Evolutionary conservation across 129 eudicot genomes (phyloP).

Genomic region (Saussurea involucrata): DNA sequence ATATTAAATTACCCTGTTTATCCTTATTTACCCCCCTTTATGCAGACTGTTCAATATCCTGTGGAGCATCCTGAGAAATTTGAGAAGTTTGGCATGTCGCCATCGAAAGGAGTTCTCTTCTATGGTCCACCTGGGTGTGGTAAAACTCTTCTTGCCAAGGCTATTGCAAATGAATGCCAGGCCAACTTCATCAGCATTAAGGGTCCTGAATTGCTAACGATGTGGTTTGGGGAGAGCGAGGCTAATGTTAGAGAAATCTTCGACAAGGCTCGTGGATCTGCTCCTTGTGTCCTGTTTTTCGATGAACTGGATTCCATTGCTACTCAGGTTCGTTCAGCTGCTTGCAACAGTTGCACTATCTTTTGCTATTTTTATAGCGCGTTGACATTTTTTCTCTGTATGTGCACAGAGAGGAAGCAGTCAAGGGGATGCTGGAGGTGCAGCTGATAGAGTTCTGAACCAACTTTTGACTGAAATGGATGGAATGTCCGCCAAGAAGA

Average conservation of each 20-base stretch:
- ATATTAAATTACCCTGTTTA: background rate
- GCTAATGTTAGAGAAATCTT: conserved; percentile 66
- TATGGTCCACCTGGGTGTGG: conserved; percentile 99
- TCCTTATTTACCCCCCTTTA: background rate
- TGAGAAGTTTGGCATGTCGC: conserved; percentile 78
- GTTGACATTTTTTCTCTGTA: background rate
- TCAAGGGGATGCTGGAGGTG: conserved; percentile 95
- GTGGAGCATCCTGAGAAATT: conserved; percentile 97
- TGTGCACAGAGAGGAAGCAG: conserved; percentile 66
- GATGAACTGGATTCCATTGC: conserved; percentile 77
- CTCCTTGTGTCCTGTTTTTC: conserved; percentile 76
- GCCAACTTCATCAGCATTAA: conserved; percentile 74
- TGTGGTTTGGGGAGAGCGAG: conserved; percentile 82
- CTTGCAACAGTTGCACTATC: background rate
- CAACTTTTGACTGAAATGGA: conserved; percentile 96
- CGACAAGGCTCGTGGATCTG: conserved; percentile 64
- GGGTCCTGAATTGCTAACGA: conserved; percentile 60
- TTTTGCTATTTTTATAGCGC: background rate
- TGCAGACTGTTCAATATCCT: conserved; percentile 93
- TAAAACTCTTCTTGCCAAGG: conserved; percentile 90
- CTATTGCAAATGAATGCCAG: conserved; percentile 95
- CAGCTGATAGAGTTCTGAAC: conserved; percentile 89
- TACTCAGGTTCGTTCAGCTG: conserved; percentile 46
- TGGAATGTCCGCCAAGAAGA: conserved; percentile 92
- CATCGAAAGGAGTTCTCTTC: conserved; percentile 82